Conservation (phyloP, 441 rosid genomes). For the Gossypium davidsonii region DNA sequence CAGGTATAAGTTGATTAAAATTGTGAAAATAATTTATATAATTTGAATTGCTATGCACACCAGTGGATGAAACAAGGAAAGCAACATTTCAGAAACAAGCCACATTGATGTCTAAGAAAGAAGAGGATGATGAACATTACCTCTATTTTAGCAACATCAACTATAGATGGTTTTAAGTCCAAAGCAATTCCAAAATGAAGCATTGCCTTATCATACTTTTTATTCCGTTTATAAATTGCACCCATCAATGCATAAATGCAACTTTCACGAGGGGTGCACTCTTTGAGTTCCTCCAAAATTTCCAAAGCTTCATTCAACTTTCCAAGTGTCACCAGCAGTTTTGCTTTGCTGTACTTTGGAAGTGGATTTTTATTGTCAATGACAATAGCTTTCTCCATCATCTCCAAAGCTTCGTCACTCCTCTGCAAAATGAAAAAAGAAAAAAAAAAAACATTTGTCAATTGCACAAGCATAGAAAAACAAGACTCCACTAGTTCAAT, state of each 20-base stretch:
- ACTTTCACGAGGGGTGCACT: conserved; percentile 70
- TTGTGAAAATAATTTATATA: background rate
- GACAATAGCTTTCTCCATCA: conserved; percentile 75
- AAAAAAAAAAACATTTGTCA: conserved; percentile 9
- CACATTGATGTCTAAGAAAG: conserved; percentile 1
- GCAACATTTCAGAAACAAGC: background rate
- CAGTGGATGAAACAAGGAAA: background rate
- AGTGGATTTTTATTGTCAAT: conserved; percentile 79
- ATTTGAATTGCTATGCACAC: background rate
- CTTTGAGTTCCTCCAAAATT: conserved; percentile 82
- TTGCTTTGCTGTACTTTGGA: conserved; percentile 90
- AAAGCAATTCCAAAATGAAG: conserved; percentile 78
- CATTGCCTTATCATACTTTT: conserved; percentile 70
- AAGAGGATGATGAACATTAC: conserved; percentile 25
- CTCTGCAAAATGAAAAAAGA: conserved; percentile 40
- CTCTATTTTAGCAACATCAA: conserved; percentile 74
- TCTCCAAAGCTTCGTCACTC: conserved; percentile 70
- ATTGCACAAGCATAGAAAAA: conserved; percentile 2
- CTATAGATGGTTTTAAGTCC: conserved; percentile 75
- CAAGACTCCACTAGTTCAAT: background rate
- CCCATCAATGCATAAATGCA: conserved; percentile 87
- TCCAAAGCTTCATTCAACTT: conserved; percentile 57
- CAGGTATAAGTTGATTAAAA: background rate
- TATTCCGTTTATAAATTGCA: conserved; percentile 50
- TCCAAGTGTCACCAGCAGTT: conserved; percentile 55